phyloP scores from a whole-genome alignment of 2,329 filamentous ascomycete genomes.

The Alternaria dauci region DNA sequence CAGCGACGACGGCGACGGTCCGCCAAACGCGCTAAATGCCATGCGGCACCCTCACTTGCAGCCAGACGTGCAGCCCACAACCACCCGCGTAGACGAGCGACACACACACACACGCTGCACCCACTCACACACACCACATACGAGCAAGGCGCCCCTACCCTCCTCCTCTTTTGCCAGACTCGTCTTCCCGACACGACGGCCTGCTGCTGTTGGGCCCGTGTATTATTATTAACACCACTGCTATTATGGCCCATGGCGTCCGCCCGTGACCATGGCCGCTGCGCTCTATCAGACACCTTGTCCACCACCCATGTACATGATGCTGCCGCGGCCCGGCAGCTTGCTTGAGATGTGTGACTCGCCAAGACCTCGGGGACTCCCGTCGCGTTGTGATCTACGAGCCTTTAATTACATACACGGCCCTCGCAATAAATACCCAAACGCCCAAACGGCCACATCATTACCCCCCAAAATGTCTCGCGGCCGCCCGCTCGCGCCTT shows the following conservation, averaged over 20 bases:
- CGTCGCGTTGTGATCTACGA: conserved; percentile 36
- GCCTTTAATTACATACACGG: conserved; percentile 29
- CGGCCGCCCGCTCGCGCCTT: neutral
- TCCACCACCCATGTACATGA: conserved; percentile 25
- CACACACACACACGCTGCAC: neutral
- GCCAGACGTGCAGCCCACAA: conserved; percentile 14
- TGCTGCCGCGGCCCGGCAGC: conserved; percentile 22
- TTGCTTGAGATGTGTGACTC: conserved; percentile 31
- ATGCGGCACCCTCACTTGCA: conserved; percentile 22
- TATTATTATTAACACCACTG: no score
- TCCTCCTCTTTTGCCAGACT: neutral
- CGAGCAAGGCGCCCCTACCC: neutral
- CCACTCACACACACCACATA: neutral
- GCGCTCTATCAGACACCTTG: neutral
- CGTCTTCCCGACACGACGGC: neutral
- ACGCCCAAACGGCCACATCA: neutral
- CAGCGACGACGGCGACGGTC: conserved; percentile 36
- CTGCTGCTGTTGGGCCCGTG: neutral
- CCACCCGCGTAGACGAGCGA: conserved; percentile 3
- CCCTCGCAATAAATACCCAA: conserved; percentile 3
- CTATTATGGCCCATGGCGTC: neutral
- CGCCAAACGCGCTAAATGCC: conserved; percentile 31
- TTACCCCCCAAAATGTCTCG: neutral
- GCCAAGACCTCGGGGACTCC: conserved; percentile 31
- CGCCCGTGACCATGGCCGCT: conserved; percentile 8